A percentile compares a stretch with the other conserved stretches of the same genome.
phyloP scores from a whole-genome alignment of 2,329 filamentous ascomycete genomes.

The Paecilomyces fulvus region DNA sequence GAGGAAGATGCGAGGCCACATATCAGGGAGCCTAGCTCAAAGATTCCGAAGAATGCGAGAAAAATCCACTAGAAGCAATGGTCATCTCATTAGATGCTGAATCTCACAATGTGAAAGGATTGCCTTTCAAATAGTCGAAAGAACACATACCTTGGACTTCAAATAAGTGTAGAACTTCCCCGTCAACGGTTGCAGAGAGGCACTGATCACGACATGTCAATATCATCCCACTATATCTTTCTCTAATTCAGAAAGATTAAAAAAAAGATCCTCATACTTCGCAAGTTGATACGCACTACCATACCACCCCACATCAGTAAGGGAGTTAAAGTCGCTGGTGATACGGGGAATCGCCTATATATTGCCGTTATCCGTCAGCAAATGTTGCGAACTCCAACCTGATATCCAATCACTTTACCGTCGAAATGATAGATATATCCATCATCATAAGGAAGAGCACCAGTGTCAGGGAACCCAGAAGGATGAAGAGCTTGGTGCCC shows the following conservation, averaged over 20 bases:
- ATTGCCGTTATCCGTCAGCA: neutral
- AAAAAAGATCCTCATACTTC: constrained; percentile 9
- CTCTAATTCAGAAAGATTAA: neutral
- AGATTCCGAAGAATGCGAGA: constrained; percentile 14
- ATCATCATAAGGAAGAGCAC: constrained; percentile 41
- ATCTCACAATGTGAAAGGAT: neutral
- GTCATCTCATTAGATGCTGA: neutral
- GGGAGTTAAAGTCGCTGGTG: constrained; percentile 32
- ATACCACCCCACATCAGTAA: constrained; percentile 30
- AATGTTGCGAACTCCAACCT: neutral
- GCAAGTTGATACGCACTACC: constrained; percentile 35
- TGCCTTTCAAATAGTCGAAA: neutral
- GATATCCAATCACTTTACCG: constrained; percentile 21
- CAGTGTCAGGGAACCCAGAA: constrained; percentile 30
- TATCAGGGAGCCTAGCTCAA: constrained; percentile 18
- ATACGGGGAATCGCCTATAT: constrained; percentile 41
- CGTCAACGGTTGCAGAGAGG: constrained; percentile 43
- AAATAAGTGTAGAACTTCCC: constrained; percentile 45
- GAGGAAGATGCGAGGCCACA: constrained; percentile 16
- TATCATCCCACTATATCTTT: constrained; percentile 2
- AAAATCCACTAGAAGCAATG: constrained; percentile 12
- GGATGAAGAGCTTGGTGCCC: constrained; percentile 8
- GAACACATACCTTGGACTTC: constrained; percentile 20
- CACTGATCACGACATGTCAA: constrained; percentile 22
- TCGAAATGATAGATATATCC: constrained; percentile 47